Conservation (phyloP, 73 alveolate species). For the Urostyla sp. region DNA sequence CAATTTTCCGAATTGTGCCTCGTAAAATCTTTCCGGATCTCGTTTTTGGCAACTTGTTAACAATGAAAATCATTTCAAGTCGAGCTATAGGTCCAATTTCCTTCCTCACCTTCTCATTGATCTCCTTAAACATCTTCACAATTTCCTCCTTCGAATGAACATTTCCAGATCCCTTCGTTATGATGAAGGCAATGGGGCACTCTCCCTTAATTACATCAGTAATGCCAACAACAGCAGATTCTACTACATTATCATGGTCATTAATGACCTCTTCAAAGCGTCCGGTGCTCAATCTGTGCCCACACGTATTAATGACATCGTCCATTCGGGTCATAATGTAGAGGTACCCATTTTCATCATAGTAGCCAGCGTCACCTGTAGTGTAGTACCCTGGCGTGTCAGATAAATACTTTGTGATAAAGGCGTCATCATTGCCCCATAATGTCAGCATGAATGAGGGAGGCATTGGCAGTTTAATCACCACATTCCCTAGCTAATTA, state of each 20-base stretch:
- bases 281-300: constrained; percentile 91
- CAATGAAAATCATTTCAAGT: constrained; percentile 78
- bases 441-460: constrained; percentile 98
- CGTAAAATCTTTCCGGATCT: constrained; percentile 95
- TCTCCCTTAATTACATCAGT: constrained; percentile 95
- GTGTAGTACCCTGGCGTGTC: constrained; percentile 88
- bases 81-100: constrained; percentile 94
- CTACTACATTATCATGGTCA: constrained; percentile 86
- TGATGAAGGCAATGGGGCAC: constrained; percentile 94
- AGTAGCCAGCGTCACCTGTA: constrained; percentile 63
- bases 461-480: constrained; percentile 97
- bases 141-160: not conserved
- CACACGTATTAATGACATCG: constrained; percentile 94
- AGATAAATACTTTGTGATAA: constrained; percentile 91
- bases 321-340: constrained; percentile 88
- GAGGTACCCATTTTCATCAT: constrained; percentile 84
- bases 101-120: constrained; percentile 70
- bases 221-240: constrained; percentile 97
- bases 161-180: constrained; percentile 72
- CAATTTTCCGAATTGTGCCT: constrained; percentile 80
- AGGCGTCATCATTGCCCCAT: constrained; percentile 96
- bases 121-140: constrained; percentile 49
- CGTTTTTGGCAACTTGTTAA: constrained; percentile 95
- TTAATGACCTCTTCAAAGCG: constrained; percentile 85
- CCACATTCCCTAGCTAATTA: constrained; percentile 85